A percentile compares a stretch with the other conserved stretches of the same genome.
phyloP scores from a whole-genome alignment of 257 asterid species.

The Petunia axillaris region DNA sequence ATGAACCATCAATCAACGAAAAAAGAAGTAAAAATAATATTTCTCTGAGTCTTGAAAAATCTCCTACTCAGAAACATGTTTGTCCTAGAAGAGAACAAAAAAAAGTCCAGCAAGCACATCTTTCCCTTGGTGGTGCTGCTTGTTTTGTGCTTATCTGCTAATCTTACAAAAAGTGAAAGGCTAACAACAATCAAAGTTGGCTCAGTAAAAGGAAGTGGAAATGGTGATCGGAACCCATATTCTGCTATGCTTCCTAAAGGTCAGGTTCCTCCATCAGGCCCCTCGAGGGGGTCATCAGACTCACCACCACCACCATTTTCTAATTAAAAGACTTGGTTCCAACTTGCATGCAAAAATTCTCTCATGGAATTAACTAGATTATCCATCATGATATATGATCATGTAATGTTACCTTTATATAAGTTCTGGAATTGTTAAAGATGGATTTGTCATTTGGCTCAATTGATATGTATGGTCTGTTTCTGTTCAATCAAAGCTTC shows the following conservation, averaged over 20 bases:
- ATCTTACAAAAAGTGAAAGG: not conserved
- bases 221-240: not conserved
- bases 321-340: not conserved
- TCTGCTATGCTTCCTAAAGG: constrained; percentile 7
- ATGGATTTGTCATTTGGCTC: not conserved
- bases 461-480: too few species aligned
- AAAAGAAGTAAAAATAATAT: not conserved
- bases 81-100: not conserved
- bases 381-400: too few species aligned
- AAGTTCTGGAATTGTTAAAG: not conserved
- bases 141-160: not conserved
- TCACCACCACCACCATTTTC: not conserved
- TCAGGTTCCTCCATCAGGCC: not conserved
- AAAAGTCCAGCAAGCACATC: not conserved
- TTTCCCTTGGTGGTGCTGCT: not conserved
- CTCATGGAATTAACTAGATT: not conserved
- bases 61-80: not conserved
- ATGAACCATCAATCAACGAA: not conserved
- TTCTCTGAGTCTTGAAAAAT: not conserved
- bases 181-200: constrained; percentile 8
- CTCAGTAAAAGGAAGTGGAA: not conserved
- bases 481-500: too few species aligned
- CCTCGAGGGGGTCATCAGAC: not conserved
- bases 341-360: not conserved
- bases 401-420: not conserved